Evolutionary conservation across 352 stramenopile genomes (phyloP).

Genomic region (Phytophthora macrochlamydospora): DNA sequence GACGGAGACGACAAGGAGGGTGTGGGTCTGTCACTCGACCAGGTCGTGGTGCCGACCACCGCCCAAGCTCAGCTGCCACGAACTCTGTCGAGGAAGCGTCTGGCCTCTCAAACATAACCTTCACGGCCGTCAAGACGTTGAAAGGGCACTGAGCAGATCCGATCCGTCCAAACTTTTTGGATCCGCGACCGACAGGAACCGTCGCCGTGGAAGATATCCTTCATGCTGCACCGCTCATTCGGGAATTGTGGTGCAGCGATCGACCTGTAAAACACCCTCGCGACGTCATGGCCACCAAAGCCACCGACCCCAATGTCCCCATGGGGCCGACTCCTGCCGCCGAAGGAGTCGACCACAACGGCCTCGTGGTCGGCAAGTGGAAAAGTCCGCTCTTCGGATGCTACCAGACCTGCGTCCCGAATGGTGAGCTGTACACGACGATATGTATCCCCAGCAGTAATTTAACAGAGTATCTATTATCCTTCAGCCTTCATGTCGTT

Average conservation of each 20-base stretch:
- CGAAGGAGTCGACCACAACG: constrained; percentile 45
- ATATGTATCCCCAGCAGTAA: neutral
- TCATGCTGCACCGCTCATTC: constrained; percentile 15
- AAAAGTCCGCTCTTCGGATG: constrained; percentile 39
- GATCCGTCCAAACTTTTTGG: neutral
- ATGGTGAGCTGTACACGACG: constrained; percentile 22
- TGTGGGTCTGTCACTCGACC: neutral
- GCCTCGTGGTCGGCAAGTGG: constrained; percentile 47
- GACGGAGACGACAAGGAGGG: neutral
- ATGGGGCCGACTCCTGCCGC: constrained; percentile 27
- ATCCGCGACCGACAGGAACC: neutral
- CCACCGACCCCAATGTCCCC: constrained; percentile 26
- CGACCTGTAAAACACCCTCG: constrained; percentile 3
- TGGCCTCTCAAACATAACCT: neutral
- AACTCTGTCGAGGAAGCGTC: neutral
- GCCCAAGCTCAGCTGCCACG: neutral
- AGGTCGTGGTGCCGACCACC: neutral
- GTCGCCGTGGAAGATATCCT: neutral
- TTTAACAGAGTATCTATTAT: neutral
- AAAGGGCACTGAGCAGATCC: neutral
- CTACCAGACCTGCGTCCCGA: constrained; percentile 39
- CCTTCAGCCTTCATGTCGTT: constrained; percentile 38
- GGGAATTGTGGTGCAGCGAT: constrained; percentile 28
- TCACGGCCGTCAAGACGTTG: neutral
- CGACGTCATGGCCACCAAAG: constrained; percentile 22